Conservation (phyloP, 441 rosid species). For the Sinapis alba region DNA sequence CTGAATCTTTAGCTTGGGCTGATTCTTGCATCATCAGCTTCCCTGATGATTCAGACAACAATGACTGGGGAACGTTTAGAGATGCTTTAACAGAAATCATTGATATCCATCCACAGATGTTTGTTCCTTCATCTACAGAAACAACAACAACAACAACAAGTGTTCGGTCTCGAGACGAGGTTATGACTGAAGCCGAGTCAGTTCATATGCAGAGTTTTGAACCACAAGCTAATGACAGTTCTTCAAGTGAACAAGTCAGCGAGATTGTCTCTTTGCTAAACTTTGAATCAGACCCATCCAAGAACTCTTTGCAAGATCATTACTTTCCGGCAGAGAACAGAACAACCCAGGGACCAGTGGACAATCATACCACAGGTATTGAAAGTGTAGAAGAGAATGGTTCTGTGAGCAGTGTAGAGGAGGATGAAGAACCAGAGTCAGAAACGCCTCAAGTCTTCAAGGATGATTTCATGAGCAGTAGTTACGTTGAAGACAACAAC, state of each 20-base stretch:
- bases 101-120: conserved; percentile 43
- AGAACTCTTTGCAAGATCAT: conserved; percentile 35
- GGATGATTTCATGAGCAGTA: conserved; percentile 36
- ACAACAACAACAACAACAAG: background rate
- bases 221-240: conserved; percentile 28
- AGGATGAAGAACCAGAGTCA: conserved; percentile 13
- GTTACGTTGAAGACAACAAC: conserved; percentile 3
- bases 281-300: conserved; percentile 34
- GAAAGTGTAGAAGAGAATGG: conserved; percentile 14
- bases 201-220: conserved; percentile 6
- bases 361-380: background rate
- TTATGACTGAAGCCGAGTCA: conserved; percentile 23
- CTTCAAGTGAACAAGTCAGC: conserved; percentile 26
- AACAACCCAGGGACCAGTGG: conserved; percentile 24
- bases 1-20: conserved; percentile 75
- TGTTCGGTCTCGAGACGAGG: conserved; percentile 26
- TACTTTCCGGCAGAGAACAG: conserved; percentile 4
- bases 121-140: conserved; percentile 21
- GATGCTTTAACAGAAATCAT: conserved; percentile 63
- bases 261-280: conserved; percentile 22
- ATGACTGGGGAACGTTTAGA: conserved; percentile 55
- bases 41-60: conserved; percentile 49
- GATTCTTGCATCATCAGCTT: conserved; percentile 74
- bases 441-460: conserved; percentile 23
- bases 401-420: conserved; percentile 1